phyloP scores from a whole-genome alignment of 1,139 yeast species.

The Pichia kudriavzevii region DNA sequence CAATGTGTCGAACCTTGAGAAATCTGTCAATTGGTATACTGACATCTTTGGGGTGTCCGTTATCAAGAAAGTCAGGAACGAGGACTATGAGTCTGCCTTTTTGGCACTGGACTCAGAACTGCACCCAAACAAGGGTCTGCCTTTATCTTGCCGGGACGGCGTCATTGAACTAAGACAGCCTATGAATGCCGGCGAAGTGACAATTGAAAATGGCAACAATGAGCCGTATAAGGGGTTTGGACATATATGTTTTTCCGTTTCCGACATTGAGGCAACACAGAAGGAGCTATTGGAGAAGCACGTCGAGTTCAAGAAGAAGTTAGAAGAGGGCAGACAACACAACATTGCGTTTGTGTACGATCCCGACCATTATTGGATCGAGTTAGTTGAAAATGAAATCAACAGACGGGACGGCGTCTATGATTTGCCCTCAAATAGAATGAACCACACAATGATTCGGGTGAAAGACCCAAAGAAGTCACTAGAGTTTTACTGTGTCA shows the following conservation, averaged over 20 bases:
- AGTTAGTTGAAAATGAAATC: slow-evolving; percentile 60
- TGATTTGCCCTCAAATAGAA: slow-evolving; percentile 41
- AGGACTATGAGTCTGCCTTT: slow-evolving; percentile 61
- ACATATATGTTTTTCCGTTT: slow-evolving; percentile 83
- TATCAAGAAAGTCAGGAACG: slow-evolving; percentile 44
- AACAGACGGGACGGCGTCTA: slow-evolving; percentile 35
- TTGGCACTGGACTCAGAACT: slow-evolving; percentile 47
- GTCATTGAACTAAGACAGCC: slow-evolving; percentile 79
- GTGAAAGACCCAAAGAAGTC: slow-evolving; percentile 78
- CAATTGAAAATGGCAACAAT: slow-evolving; percentile 72
- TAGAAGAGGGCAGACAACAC: slow-evolving; percentile 85
- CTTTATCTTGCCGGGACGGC: slow-evolving; percentile 64
- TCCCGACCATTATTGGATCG: slow-evolving; percentile 97
- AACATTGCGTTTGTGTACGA: slow-evolving; percentile 91
- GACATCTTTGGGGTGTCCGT: slow-evolving; percentile 69
- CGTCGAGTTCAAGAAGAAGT: slow-evolving; percentile 73
- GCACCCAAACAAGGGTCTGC: slow-evolving; percentile 37
- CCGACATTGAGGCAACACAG: slow-evolving; percentile 63
- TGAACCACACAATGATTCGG: slow-evolving; percentile 92
- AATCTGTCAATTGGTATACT: slow-evolving; percentile 64
- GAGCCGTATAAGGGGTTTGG: slow-evolving; percentile 89
- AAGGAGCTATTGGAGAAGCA: slow-evolving; percentile 47
- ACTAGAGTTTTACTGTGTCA: slow-evolving; percentile 65
- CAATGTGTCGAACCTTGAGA: slow-evolving; percentile 76
- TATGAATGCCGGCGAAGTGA: slow-evolving; percentile 50